A percentile compares a stretch with the other conserved stretches of the same genome.
Conservation (phyloP, 2,329 filamentous ascomycete genomes). For the Trichoderma semiorbis region DNA sequence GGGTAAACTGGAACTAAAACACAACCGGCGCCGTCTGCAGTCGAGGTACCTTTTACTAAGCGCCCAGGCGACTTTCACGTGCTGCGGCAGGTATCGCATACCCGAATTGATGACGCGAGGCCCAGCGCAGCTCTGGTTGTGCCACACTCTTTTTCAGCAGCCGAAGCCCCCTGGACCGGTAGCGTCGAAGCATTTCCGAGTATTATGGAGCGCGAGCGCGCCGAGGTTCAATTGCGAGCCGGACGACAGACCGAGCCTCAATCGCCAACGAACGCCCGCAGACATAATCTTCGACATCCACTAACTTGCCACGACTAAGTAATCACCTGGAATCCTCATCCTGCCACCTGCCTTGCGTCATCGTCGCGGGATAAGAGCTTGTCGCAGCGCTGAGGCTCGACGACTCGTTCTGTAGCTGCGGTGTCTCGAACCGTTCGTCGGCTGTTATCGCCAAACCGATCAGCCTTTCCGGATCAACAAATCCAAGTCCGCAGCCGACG, state of each 20-base stretch:
- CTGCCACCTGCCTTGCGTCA: not conserved
- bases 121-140: not conserved
- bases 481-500: not conserved
- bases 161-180: slow-evolving; percentile 14
- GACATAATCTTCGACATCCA: slow-evolving; percentile 1
- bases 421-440: not conserved
- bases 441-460: not conserved
- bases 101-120: slow-evolving; percentile 4
- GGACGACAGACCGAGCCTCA: slow-evolving; percentile 14
- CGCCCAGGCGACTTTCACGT: slow-evolving; percentile 3
- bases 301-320: not conserved
- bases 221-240: slow-evolving; percentile 19
- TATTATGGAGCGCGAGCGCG: slow-evolving; percentile 16
- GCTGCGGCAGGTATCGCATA: slow-evolving; percentile 16
- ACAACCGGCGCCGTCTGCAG: not conserved
- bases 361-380: not conserved
- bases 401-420: not conserved
- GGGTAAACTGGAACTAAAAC: slow-evolving; percentile 5
- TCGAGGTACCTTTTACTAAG: slow-evolving; percentile 1
- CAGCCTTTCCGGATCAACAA: not conserved
- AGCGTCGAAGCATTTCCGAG: slow-evolving; percentile 11
- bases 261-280: not conserved
- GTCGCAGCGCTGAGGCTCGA: not conserved
- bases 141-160: slow-evolving; percentile 12
- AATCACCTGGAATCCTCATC: not conserved